phyloP scores from a whole-genome alignment of 2,329 filamentous ascomycete species.

The Ambrosiella cleistominuta region DNA sequence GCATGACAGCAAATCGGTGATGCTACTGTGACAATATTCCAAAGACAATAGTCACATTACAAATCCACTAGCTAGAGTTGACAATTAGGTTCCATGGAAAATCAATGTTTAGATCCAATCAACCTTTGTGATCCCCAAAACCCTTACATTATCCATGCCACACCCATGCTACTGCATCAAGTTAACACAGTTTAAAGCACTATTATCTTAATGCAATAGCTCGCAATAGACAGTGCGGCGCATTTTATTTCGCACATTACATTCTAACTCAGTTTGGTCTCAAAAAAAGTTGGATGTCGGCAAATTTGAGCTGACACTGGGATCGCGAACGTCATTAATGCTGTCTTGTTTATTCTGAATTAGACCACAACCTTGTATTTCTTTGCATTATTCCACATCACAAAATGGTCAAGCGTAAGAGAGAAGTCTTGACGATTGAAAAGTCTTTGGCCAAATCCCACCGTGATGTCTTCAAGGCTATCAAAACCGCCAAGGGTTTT shows the following conservation, averaged over 20 bases:
- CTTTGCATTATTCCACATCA: neutral
- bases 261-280: neutral
- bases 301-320: neutral
- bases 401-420: conserved; percentile 42
- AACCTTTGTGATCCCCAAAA: too few relatives aligned
- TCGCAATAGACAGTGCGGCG: conserved; percentile 4
- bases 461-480: conserved; percentile 44
- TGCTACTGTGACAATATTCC: too few relatives aligned
- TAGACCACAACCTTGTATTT: neutral
- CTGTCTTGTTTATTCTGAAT: neutral
- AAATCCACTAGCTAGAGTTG: too few relatives aligned
- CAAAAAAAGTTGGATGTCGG: neutral
- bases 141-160: too few relatives aligned
- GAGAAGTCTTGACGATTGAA: conserved; percentile 28
- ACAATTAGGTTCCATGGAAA: too few relatives aligned
- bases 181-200: too few relatives aligned
- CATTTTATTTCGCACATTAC: neutral
- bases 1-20: too few relatives aligned
- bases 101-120: too few relatives aligned
- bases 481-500: conserved; percentile 58
- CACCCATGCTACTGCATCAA: too few relatives aligned
- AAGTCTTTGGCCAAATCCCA: conserved; percentile 36
- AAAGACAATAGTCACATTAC: too few relatives aligned
- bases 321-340: too few relatives aligned
- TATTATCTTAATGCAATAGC: too few relatives aligned